These are phyloP conservation scores for Croton setiger DNA, from an alignment of 441 rosid genomes.

Conservation along the genomic window DNA sequence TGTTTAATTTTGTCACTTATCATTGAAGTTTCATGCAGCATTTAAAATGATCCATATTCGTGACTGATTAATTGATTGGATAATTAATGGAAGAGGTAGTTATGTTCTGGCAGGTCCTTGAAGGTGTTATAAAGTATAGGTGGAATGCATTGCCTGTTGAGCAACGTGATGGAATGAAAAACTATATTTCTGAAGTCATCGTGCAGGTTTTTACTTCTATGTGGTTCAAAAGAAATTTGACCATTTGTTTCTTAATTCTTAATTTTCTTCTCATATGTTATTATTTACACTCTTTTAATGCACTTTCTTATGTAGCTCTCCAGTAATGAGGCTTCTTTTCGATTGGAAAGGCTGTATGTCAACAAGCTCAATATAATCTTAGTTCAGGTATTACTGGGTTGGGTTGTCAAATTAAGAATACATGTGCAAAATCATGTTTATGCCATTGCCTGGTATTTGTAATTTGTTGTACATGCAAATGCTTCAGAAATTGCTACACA, in stretches of 20 bases:
- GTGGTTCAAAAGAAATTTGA: neutral
- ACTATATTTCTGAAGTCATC: slow-evolving; percentile 97
- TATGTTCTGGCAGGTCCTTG: slow-evolving; percentile 62
- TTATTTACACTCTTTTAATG: neutral
- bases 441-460: neutral
- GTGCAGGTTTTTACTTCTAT: slow-evolving; percentile 64
- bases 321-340: slow-evolving; percentile 82
- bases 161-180: slow-evolving; percentile 99
- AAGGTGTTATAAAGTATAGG: slow-evolving; percentile 97
- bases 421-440: neutral
- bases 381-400: slow-evolving; percentile 74
- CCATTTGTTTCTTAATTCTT: slow-evolving; percentile 7
- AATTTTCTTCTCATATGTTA: neutral
- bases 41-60: neutral
- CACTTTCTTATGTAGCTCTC: slow-evolving; percentile 59
- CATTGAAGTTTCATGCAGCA: neutral
- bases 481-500: neutral
- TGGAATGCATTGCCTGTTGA: slow-evolving; percentile 99
- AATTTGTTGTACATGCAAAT: neutral
- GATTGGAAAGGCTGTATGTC: slow-evolving; percentile 85
- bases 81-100: neutral
- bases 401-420: neutral
- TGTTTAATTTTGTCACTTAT: neutral
- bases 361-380: slow-evolving; percentile 92
- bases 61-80: slow-evolving; percentile 2